Base-by-base conservation (phyloP, 2,329 filamentous ascomycete species). In the Fusarium transvaalense region DNA sequence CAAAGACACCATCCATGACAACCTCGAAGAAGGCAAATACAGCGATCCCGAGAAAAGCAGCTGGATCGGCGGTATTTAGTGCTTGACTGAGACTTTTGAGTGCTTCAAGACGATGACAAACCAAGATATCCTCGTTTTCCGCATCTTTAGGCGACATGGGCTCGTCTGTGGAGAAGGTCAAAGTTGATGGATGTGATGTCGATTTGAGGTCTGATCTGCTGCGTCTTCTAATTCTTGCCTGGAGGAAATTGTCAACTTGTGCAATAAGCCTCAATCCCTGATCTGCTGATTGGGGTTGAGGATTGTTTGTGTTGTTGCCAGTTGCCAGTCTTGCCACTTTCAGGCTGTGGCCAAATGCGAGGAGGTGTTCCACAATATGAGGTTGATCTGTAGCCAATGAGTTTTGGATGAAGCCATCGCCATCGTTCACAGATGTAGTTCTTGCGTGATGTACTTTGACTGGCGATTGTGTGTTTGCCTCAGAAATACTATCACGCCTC, bases 11-110 rank as follows among this genome's bases (percentile, higher is more conserved):
- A 31, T 81, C 80, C 38, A 77, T 81, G 0, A 82, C 79, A 0
- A 83, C 80, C 14, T 82, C 81, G 27, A 82, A 80, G 34, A 83
- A 78, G 1, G 81, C 80, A 61, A 83, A 82, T 0, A 78, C 80
- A 0, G 80, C 80, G 19, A 83, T 82, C 2, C 80, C 81, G 6
- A 83, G 75, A 10, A 83, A 75, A 0, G 81, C 81, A 48, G 82
- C 76, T 0, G 81, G 81, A 34, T 82, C 77, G 3, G 78, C 80
- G 0, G 76, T 78, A 32, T 77, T 76, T 4, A 83, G 73, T 8
- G 79, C 78, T 39, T 78, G 74, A 58, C 78, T 81, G 13, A 82
- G 74, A 17, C 77, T 76, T 38, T 76, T 74, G 6, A 82, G 67
- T 0, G 79, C 79, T 0, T 76, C 74, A 0, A 82, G 74, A 2